phyloP scores from a whole-genome alignment of 768 basidiomycete species.

The Collybiopsis confluens region DNA sequence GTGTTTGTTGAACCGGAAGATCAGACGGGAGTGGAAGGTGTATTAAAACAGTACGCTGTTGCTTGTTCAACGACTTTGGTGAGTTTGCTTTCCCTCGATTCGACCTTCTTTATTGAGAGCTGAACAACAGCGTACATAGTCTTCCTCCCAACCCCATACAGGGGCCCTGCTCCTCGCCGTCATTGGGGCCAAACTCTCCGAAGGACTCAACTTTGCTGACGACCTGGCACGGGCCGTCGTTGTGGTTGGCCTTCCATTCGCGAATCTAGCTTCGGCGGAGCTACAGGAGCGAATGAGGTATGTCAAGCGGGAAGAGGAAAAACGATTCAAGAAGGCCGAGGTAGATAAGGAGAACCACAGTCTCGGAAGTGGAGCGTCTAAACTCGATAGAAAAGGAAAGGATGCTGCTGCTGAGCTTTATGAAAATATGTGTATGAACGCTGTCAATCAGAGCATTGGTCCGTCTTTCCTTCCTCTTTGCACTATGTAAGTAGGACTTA shows the following conservation, averaged over 20 bases:
- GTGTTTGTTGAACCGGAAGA: constrained; percentile 88
- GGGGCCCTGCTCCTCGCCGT: constrained; percentile 92
- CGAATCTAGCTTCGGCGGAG: constrained; percentile 88
- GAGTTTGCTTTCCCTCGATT: not conserved
- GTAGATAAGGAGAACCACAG: not conserved
- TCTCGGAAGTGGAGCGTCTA: constrained; percentile 26
- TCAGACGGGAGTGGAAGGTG: constrained; percentile 63
- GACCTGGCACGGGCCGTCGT: constrained; percentile 82
- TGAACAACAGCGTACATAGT: not conserved
- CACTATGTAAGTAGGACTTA: not conserved
- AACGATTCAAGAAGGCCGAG: constrained; percentile 14
- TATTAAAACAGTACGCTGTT: constrained; percentile 67
- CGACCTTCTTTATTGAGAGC: not conserved
- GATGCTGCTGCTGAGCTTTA: constrained; percentile 82
- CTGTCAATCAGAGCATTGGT: constrained; percentile 98
- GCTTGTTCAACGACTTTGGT: constrained; percentile 22
- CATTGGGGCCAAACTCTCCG: constrained; percentile 95
- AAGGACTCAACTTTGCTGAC: constrained; percentile 79
- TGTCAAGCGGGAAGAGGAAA: constrained; percentile 59
- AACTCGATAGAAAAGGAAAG: constrained; percentile 31
- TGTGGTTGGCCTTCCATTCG: constrained; percentile 88
- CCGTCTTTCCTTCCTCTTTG: constrained; percentile 17
- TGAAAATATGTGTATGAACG: constrained; percentile 88
- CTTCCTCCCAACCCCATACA: constrained; percentile 15
- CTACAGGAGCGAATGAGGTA: constrained; percentile 90